Percentiles rank a stretch among this genome's conserved stretches.
phyloP scores from a whole-genome alignment of 371 early-diverging fungal genomes.

The Racocetra persica region DNA sequence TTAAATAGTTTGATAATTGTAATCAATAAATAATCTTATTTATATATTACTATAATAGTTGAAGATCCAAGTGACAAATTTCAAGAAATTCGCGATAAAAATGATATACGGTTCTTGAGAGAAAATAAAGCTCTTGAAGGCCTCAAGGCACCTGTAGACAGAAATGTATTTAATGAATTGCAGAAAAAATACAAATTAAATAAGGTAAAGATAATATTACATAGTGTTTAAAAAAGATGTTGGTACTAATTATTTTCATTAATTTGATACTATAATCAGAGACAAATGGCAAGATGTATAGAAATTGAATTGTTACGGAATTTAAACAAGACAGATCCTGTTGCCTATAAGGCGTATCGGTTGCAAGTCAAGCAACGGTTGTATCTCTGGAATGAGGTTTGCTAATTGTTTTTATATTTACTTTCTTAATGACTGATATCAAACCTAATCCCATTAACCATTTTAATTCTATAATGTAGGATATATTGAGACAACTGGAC shows the following conservation, averaged over 20 bases:
- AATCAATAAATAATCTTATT: background rate
- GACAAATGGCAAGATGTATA: constrained; percentile 79
- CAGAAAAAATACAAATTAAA: constrained; percentile 65
- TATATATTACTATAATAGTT: constrained; percentile 54
- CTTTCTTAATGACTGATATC: background rate
- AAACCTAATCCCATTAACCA: constrained; percentile 1
- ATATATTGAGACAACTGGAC: constrained; percentile 69
- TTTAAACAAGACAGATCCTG: constrained; percentile 61
- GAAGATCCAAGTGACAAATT: constrained; percentile 94
- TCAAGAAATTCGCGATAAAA: constrained; percentile 83
- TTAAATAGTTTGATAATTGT: background rate
- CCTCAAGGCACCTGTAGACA: constrained; percentile 64
- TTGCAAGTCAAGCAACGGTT: constrained; percentile 77
- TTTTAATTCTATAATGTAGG: constrained; percentile 50
- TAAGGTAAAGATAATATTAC: constrained; percentile 52
- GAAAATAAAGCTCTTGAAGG: constrained; percentile 66
- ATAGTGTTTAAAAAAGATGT: constrained; percentile 3
- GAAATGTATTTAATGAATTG: constrained; percentile 55
- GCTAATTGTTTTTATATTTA: constrained; percentile 24
- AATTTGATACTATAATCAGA: constrained; percentile 48
- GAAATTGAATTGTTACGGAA: constrained; percentile 76
- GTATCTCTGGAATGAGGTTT: constrained; percentile 77
- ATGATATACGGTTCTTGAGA: constrained; percentile 75
- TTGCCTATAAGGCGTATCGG: constrained; percentile 49
- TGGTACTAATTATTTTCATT: too few species aligned